phyloP scores from a whole-genome alignment of 805 yeast species.

The Debaryomyces prosopidis region DNA sequence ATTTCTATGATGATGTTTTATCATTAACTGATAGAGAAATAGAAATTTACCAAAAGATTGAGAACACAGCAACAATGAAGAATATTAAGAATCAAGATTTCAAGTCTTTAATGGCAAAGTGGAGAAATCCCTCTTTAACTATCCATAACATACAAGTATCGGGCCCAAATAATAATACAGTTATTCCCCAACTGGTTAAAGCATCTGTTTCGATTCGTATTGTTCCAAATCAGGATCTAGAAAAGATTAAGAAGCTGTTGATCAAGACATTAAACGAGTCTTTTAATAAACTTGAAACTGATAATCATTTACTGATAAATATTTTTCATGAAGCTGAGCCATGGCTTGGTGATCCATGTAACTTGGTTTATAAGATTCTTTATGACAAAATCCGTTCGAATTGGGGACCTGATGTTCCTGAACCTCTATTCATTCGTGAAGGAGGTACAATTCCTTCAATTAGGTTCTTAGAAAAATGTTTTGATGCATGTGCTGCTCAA shows the following conservation, averaged over 20 bases:
- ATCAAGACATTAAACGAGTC: constrained; percentile 42
- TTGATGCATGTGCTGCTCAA: constrained; percentile 89
- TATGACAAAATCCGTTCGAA: constrained; percentile 59
- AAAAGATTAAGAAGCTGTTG: constrained; percentile 53
- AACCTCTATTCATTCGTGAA: constrained; percentile 87
- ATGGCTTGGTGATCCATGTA: constrained; percentile 88
- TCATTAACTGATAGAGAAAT: constrained; percentile 60
- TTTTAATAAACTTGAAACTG: constrained; percentile 54
- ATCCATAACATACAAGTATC: constrained; percentile 82
- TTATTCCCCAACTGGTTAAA: constrained; percentile 79
- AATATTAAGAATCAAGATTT: constrained; percentile 38
- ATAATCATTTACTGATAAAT: constrained; percentile 59
- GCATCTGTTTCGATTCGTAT: constrained; percentile 81
- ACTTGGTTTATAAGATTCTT: constrained; percentile 69
- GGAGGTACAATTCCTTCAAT: constrained; percentile 97
- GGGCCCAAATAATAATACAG: constrained; percentile 88
- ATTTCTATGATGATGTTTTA: constrained; percentile 67
- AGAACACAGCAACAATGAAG: constrained; percentile 27
- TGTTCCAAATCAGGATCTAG: constrained; percentile 83
- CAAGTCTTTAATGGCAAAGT: constrained; percentile 65
- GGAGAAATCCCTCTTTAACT: constrained; percentile 90
- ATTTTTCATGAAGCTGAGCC: constrained; percentile 89
- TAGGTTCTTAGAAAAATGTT: constrained; percentile 76
- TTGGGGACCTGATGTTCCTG: constrained; percentile 66
- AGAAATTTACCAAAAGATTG: constrained; percentile 61